These are phyloP conservation scores for Sordariomycetes sp. DNA, from an alignment of 2,329 filamentous ascomycete species.

Conservation along the genomic window DNA sequence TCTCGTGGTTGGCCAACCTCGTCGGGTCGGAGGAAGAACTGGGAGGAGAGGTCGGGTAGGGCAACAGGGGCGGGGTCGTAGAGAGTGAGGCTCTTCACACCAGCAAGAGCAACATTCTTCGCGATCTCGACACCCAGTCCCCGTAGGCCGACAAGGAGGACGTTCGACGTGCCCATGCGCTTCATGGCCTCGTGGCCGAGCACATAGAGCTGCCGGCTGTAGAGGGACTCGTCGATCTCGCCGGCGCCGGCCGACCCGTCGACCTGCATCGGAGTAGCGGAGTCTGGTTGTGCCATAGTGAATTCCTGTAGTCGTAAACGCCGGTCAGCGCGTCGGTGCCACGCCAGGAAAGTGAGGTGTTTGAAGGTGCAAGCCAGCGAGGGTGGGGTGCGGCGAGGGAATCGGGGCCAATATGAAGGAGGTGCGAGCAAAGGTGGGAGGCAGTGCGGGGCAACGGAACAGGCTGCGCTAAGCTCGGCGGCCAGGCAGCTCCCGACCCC, in stretches of 20 bases:
- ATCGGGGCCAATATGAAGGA: neutral
- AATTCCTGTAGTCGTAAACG: constrained; percentile 25
- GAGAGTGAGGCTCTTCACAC: constrained; percentile 92
- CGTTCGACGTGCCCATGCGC: constrained; percentile 93
- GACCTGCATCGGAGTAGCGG: constrained; percentile 55
- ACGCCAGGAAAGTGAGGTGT: neutral
- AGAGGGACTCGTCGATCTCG: constrained; percentile 64
- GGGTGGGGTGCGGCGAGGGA: neutral
- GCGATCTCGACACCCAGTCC: constrained; percentile 95
- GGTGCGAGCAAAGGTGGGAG: neutral
- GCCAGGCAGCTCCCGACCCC: neutral
- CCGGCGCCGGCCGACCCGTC: constrained; percentile 38
- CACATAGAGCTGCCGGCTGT: constrained; percentile 65
- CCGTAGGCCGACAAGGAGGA: constrained; percentile 84
- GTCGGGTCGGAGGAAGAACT: constrained; percentile 85
- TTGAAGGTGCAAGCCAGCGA: neutral
- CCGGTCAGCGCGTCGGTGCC: neutral
- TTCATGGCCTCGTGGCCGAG: constrained; percentile 83
- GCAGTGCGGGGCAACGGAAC: neutral
- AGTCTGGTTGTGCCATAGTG: constrained; percentile 48
- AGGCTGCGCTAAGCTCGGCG: neutral
- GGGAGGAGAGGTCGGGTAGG: constrained; percentile 84
- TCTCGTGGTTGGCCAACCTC: constrained; percentile 92
- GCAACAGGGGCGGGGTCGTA: constrained; percentile 79
- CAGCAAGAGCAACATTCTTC: constrained; percentile 96